Base-by-base conservation (phyloP, 2,329 filamentous ascomycete species). In the Pseudogymnoascus sp. region DNA sequence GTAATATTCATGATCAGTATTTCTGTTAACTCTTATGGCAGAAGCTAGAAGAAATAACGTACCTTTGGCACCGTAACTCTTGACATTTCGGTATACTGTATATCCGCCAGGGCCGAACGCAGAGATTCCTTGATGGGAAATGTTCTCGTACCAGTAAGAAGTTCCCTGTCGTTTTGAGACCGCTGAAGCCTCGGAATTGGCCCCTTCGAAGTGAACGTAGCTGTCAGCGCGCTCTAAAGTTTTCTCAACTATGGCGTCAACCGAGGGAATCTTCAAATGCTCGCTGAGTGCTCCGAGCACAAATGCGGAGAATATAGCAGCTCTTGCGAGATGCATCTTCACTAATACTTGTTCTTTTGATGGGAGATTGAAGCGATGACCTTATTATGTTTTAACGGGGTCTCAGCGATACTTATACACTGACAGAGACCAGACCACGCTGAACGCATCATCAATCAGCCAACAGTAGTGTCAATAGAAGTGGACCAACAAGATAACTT, bases 31-130 rank as follows among this genome's bases (percentile, higher is more conserved):
- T 21, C 21, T 21, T 21, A 21, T 21, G 71, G 96, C 92, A 15
- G 86, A 87, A 1, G 21, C 21, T 21, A 21, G 21, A 21, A 21
- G 21, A 76, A 74, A 8, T 85, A 85, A 67, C 87, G 21, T 83
- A 64, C 66, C 66, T 36, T 66, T 66, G 37, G 66, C 66, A 17
- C 66, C 66, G 41, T 60, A 68, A 15, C 60, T 50, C 41, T 63
- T 67, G 24, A 68, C 66, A 61, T 68, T 67, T 35, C 66, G 62
- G 24, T 60, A 68, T 0, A 69, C 66, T 26, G 61, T 29, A 50
- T 67, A 69, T 36, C 64, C 64, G 7, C 50, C 44, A 31, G 63
- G 33, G 7, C 65, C 65, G 58, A 64, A 68, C 31, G 67, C 62
- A 57, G 67, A 63, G 24, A 63, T 31, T 10, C 66, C 67, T 40